phyloP scores from a whole-genome alignment of 768 basidiomycete genomes.

The Collybiopsis luxurians region DNA sequence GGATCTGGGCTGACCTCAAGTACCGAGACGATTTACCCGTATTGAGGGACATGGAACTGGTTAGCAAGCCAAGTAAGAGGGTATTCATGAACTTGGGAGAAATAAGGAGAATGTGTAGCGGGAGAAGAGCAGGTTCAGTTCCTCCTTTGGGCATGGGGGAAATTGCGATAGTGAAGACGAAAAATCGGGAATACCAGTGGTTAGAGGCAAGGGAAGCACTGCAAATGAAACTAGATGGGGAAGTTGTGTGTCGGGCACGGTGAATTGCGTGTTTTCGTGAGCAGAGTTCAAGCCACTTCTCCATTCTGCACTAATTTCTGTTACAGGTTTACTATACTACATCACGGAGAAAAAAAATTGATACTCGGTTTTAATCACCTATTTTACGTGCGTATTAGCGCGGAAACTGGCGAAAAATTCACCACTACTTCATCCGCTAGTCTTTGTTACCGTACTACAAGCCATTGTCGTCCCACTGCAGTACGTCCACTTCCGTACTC shows the following conservation, averaged over 20 bases:
- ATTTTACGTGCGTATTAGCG: too few species aligned
- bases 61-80: constrained; percentile 81
- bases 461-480: too few species aligned
- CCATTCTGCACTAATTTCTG: too few species aligned
- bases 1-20: constrained; percentile 95
- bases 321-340: too few species aligned
- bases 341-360: too few species aligned
- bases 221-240: constrained; percentile 72
- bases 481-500: too few species aligned
- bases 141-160: constrained; percentile 91
- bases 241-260: constrained; percentile 81
- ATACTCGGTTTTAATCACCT: too few species aligned
- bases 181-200: constrained; percentile 73
- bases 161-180: constrained; percentile 80
- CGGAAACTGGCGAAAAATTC: too few species aligned
- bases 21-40: constrained; percentile 90
- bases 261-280: constrained; percentile 15
- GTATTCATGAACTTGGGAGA: constrained; percentile 75
- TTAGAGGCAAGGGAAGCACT: constrained; percentile 93
- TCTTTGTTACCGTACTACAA: too few species aligned
- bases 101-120: constrained; percentile 75
- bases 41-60: constrained; percentile 71
- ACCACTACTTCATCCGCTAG: too few species aligned
- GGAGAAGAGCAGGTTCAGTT: constrained; percentile 76
- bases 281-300: too few species aligned